Evolutionary conservation across 257 asterid species (phyloP), one percentile per base, ranked within the genome.

Genomic region (Echites panduratus): DNA sequence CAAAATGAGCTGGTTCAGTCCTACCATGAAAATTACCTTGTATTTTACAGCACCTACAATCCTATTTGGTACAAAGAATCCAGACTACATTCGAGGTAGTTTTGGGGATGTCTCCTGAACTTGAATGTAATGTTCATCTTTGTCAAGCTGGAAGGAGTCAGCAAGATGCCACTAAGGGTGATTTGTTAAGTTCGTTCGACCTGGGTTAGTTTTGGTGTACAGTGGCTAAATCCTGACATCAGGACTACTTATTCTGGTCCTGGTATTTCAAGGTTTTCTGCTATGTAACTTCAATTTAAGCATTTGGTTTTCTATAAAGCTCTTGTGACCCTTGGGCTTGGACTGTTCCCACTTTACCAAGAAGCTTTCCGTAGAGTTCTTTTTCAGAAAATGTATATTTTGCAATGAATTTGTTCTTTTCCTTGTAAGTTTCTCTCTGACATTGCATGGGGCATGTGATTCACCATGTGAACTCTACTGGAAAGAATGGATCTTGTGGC

Each of bases 381-480:
- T 67, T 67, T 74, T 49, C 22, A 56, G 47, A 27, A 76, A 49
- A 68, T 70, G 22, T 59, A 2, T 16, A 2, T 12, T 62, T 35
- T 32, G 45, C 24, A 32, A 6, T 16, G 22, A 35, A 16, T 32
- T 62, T 62, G 45, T 62, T 62, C 47, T 32, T 76, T 80, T 57
- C 67, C 79, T 74, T 57, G 66, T 49, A 74, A 49, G 41, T 68
- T 68, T 20, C 45, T 73, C 9, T 77, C 65, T 68, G 79, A 61
- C 72, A 71, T 70, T 80, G 76, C 74, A 69, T 77, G 76, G 76
- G 43, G 35, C 84, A 76, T 71, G 81, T 26, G 75, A 75, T 72
- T 79, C 79, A 68, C 79, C 84, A 77, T 73, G 77, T 77, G 80
- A 71, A 40, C 47, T 49, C 68, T 29, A 66, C 69, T 71, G 74